Base-by-base conservation (phyloP, 305 asterid species). In the Fraxinus sp. region DNA sequence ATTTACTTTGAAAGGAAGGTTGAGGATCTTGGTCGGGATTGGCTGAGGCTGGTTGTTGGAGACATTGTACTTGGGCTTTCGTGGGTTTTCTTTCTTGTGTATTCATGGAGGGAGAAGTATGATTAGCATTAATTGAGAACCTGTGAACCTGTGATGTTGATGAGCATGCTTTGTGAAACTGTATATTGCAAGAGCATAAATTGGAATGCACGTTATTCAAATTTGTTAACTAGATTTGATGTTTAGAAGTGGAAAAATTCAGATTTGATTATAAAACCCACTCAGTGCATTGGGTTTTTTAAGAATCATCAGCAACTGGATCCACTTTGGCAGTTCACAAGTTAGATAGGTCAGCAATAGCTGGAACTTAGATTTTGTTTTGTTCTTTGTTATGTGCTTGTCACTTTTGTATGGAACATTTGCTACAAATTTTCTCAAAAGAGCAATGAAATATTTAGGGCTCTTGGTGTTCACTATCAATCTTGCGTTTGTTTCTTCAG, bases 31-130 rank as follows among this genome's bases (percentile, higher is more conserved):
- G 97, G 99, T 18, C 93, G 89, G 3, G 99, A 94, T 89, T 95
- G 98, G 98, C 41, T 93, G 64, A 91, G 99, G 81, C 85, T 92
- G 81, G 91, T 94, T 49, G 90, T 93, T 77, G 99, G 96, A 43
- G 99, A 95, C 82, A 85, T 89, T 39, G 92, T 87, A 28, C 86
- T 95, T 82, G 98, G 87, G 3, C 89, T 95, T 79, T 94, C 98
- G 0, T 95, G 99, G 99, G 92, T 94, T 64, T 87, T 94, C 84
- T 92, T 92, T 88, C 93, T 95, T 18, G 94, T 87, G 64, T 95
- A 87, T 82, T 88, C 97, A 33, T 94, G 99, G 99, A 94, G 97
- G 84, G 99, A 94, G 91, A 95, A 95, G 87, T 95, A 95, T 84
- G 98, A 95, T 85, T 95, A 81, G 81, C 20, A 39, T 80, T 64